These are phyloP conservation scores for Cicer chorassanicum DNA, from an alignment of 306 rosid species.

Conservation along the genomic window DNA sequence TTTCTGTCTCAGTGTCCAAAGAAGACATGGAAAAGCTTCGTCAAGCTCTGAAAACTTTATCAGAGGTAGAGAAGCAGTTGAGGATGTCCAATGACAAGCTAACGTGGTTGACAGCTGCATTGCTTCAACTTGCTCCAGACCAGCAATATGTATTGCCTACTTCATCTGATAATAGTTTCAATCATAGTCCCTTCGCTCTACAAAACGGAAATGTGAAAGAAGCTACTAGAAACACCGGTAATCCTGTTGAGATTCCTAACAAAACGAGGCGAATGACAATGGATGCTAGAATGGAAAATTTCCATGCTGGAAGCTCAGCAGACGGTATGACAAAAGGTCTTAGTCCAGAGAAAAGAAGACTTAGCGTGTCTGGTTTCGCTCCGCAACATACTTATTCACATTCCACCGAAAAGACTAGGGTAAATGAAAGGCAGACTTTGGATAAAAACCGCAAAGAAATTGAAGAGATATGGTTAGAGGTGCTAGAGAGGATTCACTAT, in stretches of 20 bases:
- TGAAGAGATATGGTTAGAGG: constrained; percentile 91
- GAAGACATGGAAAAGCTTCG: constrained; percentile 98
- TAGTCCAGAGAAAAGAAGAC: constrained; percentile 62
- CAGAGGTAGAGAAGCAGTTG: constrained; percentile 97
- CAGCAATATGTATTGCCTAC: constrained; percentile 90
- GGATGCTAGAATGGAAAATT: constrained; percentile 56
- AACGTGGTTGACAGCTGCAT: constrained; percentile 97
- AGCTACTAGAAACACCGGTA: constrained; percentile 51
- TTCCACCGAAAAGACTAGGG: constrained; percentile 50
- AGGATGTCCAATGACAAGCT: constrained; percentile 92
- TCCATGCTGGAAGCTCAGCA: constrained; percentile 62
- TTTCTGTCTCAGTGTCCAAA: constrained; percentile 68
- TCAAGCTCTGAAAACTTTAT: constrained; percentile 90
- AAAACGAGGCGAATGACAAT: constrained; percentile 59
- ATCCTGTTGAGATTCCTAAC: constrained; percentile 55
- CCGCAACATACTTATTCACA: constrained; percentile 57
- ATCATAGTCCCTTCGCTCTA: constrained; percentile 74
- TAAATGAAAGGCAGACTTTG: constrained; percentile 55
- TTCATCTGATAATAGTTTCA: constrained; percentile 83
- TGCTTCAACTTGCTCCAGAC: constrained; percentile 99
- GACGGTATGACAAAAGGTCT: constrained; percentile 54
- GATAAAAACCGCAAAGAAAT: constrained; percentile 59
- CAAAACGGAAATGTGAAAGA: constrained; percentile 57
- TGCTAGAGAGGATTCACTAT: constrained; percentile 73
- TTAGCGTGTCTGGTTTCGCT: constrained; percentile 51